These are phyloP conservation scores for Diaporthe destruens DNA, from an alignment of 2,329 filamentous ascomycete genomes.

Conservation along the genomic window DNA sequence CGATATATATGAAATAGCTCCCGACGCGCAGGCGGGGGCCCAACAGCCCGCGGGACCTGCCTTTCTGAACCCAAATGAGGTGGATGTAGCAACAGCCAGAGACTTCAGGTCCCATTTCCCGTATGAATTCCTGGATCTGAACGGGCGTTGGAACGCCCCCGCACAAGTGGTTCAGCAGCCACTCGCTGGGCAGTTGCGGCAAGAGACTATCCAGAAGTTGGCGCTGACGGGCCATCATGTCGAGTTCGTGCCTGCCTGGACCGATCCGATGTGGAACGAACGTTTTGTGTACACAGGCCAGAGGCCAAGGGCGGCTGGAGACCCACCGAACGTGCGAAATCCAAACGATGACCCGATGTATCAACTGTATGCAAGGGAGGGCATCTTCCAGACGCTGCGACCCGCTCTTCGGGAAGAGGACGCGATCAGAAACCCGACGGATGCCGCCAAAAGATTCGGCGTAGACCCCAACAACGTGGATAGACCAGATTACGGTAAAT, in stretches of 20 bases:
- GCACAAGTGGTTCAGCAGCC: neutral
- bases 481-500: neutral
- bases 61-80: no score
- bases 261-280: constrained; percentile 35
- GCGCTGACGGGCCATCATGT: constrained; percentile 18
- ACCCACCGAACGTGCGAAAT: neutral
- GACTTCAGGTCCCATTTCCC: neutral
- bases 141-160: neutral
- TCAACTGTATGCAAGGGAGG: constrained; percentile 18
- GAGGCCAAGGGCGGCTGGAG: neutral
- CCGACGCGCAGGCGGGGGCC: neutral
- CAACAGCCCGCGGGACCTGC: no score
- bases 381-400: constrained; percentile 16
- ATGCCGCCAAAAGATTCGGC: constrained; percentile 35
- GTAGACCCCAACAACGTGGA: constrained; percentile 1
- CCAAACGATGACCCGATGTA: constrained; percentile 1
- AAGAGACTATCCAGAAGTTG: constrained; percentile 1
- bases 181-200: constrained; percentile 18
- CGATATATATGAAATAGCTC: neutral
- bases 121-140: neutral
- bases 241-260: constrained; percentile 41
- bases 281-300: constrained; percentile 20
- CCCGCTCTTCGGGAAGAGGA: constrained; percentile 35
- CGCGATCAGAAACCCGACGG: constrained; percentile 16
- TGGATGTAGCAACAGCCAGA: no score